phyloP scores from a whole-genome alignment of 169 alveolate genomes.

The Cryptosporidium parvum region DNA sequence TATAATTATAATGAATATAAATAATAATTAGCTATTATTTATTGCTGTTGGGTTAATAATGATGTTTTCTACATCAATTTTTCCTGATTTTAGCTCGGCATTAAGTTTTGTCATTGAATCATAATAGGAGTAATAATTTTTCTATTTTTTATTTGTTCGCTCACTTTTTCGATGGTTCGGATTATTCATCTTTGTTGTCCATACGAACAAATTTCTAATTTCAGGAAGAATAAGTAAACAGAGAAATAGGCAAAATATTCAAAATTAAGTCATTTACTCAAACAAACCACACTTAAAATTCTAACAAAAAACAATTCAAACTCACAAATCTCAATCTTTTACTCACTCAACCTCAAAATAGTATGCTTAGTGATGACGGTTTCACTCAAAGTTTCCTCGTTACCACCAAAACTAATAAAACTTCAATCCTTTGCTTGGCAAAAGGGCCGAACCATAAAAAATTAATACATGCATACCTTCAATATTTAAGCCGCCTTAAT shows the following conservation, averaged over 20 bases:
- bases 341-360: not conserved
- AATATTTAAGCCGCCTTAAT: not conserved
- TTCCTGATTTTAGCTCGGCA: slow-evolving; percentile 21
- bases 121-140: slow-evolving; percentile 9
- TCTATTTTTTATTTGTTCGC: not conserved
- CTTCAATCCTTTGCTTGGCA: not conserved
- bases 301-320: no score
- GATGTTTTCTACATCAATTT: not conserved
- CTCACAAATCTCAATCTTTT: not conserved
- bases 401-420: not conserved
- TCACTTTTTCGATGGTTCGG: not conserved
- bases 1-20: slow-evolving; percentile 18
- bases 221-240: no score
- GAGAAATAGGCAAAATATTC: no score
- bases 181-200: no score
- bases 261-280: not conserved
- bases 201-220: no score
- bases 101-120: slow-evolving; percentile 13
- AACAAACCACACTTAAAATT: not conserved
- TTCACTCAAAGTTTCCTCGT: not conserved
- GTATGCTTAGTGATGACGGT: not conserved
- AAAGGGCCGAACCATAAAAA: not conserved
- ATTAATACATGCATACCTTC: no score
- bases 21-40: slow-evolving; percentile 20
- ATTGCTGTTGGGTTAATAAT: slow-evolving; percentile 19